phyloP scores from a whole-genome alignment of 1,139 yeast species.

The Scheffersomyces cryptocercus region DNA sequence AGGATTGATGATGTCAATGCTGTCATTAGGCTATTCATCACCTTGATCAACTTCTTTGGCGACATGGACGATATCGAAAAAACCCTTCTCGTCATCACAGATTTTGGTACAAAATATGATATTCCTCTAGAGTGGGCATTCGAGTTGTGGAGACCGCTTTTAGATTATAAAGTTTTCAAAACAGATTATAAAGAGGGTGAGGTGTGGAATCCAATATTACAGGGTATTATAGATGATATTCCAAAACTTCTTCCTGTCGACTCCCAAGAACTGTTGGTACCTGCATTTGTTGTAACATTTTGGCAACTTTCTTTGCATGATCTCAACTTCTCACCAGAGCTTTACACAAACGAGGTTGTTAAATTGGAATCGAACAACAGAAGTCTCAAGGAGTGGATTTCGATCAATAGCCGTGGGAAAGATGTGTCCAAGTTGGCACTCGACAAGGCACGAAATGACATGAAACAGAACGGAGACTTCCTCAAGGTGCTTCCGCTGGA shows the following conservation, averaged over 20 bases:
- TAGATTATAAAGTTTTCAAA: slow-evolving; percentile 15
- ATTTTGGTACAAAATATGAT: slow-evolving; percentile 48
- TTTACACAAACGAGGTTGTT: slow-evolving; percentile 53
- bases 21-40: slow-evolving; percentile 64
- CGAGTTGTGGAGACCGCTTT: slow-evolving; percentile 70
- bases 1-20: slow-evolving; percentile 71
- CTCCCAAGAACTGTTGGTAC: slow-evolving; percentile 1
- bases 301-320: slow-evolving; percentile 83
- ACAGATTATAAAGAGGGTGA: slow-evolving; percentile 6
- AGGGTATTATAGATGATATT: slow-evolving; percentile 16
- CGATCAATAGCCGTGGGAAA: slow-evolving; percentile 28
- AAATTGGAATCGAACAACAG: slow-evolving; percentile 36
- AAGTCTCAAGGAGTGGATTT: slow-evolving; percentile 33
- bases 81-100: slow-evolving; percentile 45
- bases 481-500: slow-evolving; percentile 27
- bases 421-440: slow-evolving; percentile 27
- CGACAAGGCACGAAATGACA: slow-evolving; percentile 29
- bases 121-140: slow-evolving; percentile 72
- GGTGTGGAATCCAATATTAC: slow-evolving; percentile 19
- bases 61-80: slow-evolving; percentile 33
- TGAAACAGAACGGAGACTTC: slow-evolving; percentile 26
- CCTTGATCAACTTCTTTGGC: slow-evolving; percentile 57
- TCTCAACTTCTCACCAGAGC: slow-evolving; percentile 52
- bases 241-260: slow-evolving; percentile 8
- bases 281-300: slow-evolving; percentile 56